Conservation (phyloP, 1,284 basidiomycete species). For the Cryptococcus floricola region DNA sequence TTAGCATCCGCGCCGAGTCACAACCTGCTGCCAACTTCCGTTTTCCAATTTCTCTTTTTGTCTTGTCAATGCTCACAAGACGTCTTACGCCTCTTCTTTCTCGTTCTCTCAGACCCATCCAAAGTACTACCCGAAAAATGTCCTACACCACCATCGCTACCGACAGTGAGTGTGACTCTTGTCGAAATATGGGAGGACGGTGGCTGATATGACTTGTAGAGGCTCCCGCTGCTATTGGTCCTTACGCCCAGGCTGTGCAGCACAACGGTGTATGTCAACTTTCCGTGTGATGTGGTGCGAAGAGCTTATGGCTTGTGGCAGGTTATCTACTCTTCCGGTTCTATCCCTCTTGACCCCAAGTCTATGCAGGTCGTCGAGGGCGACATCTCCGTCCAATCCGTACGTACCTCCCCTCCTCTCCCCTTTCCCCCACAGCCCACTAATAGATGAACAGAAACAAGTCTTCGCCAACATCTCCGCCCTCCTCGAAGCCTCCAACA, state of each 20-base stretch:
- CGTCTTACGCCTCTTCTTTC: neutral
- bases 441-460: constrained; percentile 55
- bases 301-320: neutral
- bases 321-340: constrained; percentile 83
- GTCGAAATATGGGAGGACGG: neutral
- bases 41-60: neutral
- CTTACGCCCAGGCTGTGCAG: constrained; percentile 78
- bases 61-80: too few relatives aligned
- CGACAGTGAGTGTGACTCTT: constrained; percentile 32
- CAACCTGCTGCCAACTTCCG: neutral
- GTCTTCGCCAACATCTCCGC: constrained; percentile 80
- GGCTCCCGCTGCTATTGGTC: constrained; percentile 81
- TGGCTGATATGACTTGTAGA: constrained; percentile 50
- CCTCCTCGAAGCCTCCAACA: constrained; percentile 77
- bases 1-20: too few relatives aligned
- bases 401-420: constrained; percentile 27
- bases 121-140: constrained; percentile 1
- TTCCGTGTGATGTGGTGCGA: neutral
- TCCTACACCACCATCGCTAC: constrained; percentile 44
- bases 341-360: constrained; percentile 76
- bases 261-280: constrained; percentile 59
- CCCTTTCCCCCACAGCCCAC: neutral
- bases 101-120: constrained; percentile 1
- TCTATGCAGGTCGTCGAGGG: constrained; percentile 70
- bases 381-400: constrained; percentile 77